Percentiles rank a stretch among this genome's conserved stretches.
Evolutionary conservation across 2,329 filamentous ascomycete species (phyloP).

Genomic region (Decorospora gaudefroyi): DNA sequence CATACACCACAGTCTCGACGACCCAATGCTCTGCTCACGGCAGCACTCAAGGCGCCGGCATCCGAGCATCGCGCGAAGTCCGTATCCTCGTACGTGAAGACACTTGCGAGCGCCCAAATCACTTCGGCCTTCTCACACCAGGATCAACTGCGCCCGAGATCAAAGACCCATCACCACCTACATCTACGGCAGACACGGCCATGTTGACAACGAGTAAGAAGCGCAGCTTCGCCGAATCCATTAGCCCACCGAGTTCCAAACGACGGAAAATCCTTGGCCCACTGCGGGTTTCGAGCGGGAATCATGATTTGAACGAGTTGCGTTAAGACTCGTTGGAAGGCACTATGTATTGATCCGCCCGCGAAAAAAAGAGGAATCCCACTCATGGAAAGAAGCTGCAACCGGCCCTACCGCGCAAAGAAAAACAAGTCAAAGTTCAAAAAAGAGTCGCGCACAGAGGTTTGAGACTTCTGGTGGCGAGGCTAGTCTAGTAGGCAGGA

Average conservation of each 20-base stretch:
- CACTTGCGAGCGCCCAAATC: slow-evolving; percentile 18
- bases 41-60: slow-evolving; percentile 31
- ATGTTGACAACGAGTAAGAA: slow-evolving; percentile 6
- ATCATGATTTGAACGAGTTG: slow-evolving; percentile 19
- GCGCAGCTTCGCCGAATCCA: slow-evolving; percentile 8
- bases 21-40: slow-evolving; percentile 18
- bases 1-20: slow-evolving; percentile 13
- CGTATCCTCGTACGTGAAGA: slow-evolving; percentile 30
- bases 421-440: too few species aligned
- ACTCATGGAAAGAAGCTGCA: too few species aligned
- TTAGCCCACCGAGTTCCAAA: slow-evolving; percentile 30
- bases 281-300: slow-evolving; percentile 16
- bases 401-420: too few species aligned
- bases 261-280: slow-evolving; percentile 20
- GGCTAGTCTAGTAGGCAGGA: too few species aligned
- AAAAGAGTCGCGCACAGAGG: too few species aligned
- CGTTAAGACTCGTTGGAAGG: slow-evolving; percentile 27
- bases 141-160: background rate
- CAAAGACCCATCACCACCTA: too few species aligned
- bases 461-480: too few species aligned
- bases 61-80: slow-evolving; percentile 22
- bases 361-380: slow-evolving; percentile 22
- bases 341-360: slow-evolving; percentile 24
- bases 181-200: background rate
- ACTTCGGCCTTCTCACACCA: background rate